Evolutionary conservation across 2,329 filamentous ascomycete genomes (phyloP).

Genomic region (Fusarium verticillioides): DNA sequence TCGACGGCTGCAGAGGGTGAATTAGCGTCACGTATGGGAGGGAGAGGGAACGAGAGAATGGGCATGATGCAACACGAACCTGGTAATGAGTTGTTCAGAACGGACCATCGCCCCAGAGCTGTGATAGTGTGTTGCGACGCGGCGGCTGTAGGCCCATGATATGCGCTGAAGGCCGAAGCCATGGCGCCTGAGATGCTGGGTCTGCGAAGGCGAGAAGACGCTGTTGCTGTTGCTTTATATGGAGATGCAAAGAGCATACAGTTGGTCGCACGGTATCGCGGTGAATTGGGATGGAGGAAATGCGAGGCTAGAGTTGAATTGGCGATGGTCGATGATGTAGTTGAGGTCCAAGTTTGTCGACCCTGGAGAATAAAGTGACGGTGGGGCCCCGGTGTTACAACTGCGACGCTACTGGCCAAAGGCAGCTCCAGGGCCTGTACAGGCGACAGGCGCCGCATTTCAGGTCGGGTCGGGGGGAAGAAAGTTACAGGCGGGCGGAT

Average conservation of each 20-base stretch:
- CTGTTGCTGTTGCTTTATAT: neutral
- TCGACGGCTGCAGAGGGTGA: constrained; percentile 61
- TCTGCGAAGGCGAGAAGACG: constrained; percentile 38
- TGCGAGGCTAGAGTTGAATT: neutral
- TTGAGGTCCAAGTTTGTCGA: constrained; percentile 35
- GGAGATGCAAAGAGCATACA: constrained; percentile 39
- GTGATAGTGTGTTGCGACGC: constrained; percentile 69
- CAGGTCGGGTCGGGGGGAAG: neutral
- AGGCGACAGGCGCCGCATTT: constrained; percentile 41
- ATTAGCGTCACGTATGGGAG: constrained; percentile 26
- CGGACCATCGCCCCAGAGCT: constrained; percentile 85
- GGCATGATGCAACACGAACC: constrained; percentile 55
- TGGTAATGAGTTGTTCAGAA: constrained; percentile 77
- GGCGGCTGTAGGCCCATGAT: constrained; percentile 49
- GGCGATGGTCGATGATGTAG: constrained; percentile 28
- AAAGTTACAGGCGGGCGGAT: neutral
- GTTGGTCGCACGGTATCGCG: neutral
- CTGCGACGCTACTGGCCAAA: constrained; percentile 28
- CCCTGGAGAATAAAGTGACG: constrained; percentile 15
- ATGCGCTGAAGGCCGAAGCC: constrained; percentile 54
- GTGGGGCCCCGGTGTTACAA: constrained; percentile 16
- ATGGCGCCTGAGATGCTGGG: constrained; percentile 48
- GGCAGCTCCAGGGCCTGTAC: constrained; percentile 42
- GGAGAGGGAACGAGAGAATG: neutral
- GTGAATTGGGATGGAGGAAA: neutral